phyloP scores from a whole-genome alignment of 148 eudicot species.

The Suaeda aralocaspica region DNA sequence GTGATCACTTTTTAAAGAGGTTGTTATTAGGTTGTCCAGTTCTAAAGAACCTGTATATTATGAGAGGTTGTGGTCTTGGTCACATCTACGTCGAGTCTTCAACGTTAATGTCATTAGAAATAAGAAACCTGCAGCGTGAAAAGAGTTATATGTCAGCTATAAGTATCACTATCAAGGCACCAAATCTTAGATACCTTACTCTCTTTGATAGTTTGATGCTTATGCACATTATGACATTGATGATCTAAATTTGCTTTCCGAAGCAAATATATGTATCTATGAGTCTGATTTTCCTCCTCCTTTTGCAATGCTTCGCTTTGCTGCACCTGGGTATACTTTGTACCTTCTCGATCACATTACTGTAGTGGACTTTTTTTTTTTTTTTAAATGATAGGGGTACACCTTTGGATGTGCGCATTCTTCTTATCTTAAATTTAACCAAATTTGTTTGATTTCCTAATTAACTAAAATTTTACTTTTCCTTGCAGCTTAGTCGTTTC shows the following conservation, averaged over 20 bases:
- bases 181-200: conserved; percentile 1
- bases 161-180: neutral
- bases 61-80: neutral
- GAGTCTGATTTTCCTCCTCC: too few relatives aligned
- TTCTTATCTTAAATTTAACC: too few relatives aligned
- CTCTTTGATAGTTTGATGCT: neutral
- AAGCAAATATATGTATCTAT: neutral
- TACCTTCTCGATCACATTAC: too few relatives aligned
- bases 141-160: neutral
- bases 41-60: neutral
- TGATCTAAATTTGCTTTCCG: neutral
- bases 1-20: too few relatives aligned
- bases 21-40: too few relatives aligned
- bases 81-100: neutral
- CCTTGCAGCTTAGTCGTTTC: neutral
- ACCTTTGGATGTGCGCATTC: too few relatives aligned
- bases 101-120: neutral
- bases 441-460: neutral
- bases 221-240: neutral
- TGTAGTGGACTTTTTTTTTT: too few relatives aligned
- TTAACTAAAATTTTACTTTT: neutral
- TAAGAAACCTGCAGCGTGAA: neutral
- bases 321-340: neutral
- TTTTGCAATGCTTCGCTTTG: neutral
- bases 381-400: too few relatives aligned